Conservation (phyloP, 139 green algal species). For the Mesotaenium endlicherianum region DNA sequence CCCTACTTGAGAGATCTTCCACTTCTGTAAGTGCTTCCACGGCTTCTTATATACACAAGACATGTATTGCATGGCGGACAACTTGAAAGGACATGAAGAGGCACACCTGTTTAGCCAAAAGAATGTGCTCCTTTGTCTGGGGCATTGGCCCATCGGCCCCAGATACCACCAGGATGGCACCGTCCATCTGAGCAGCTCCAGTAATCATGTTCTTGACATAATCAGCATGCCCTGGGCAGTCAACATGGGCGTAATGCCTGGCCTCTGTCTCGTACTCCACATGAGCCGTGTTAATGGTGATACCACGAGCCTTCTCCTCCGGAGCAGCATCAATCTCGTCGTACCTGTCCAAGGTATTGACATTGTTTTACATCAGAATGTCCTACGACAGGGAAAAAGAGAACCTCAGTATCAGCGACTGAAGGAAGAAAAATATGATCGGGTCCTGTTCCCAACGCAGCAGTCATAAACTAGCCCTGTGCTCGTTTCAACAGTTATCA, state of each 20-base stretch:
- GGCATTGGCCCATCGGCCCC: slow-evolving; percentile 96
- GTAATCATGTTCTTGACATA: slow-evolving; percentile 88
- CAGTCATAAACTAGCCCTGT: no score
- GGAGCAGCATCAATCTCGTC: slow-evolving; percentile 99
- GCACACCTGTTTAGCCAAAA: slow-evolving; percentile 84
- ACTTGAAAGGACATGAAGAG: neutral
- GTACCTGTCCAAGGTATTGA: slow-evolving; percentile 77
- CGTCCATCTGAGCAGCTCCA: slow-evolving; percentile 87
- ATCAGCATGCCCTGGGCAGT: slow-evolving; percentile 96
- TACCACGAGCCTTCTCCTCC: slow-evolving; percentile 96
- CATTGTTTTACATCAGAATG: no score
- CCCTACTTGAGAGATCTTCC: neutral
- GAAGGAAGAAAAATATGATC: no score
- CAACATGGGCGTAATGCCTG: slow-evolving; percentile 96
- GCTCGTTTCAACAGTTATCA: no score
- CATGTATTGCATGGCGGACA: no score
- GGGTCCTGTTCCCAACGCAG: no score
- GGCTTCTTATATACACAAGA: no score
- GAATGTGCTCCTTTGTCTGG: slow-evolving; percentile 96
- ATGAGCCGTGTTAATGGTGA: slow-evolving; percentile 94
- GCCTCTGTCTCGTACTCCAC: slow-evolving; percentile 97
- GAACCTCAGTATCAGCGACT: no score
- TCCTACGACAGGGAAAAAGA: no score
- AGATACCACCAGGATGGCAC: slow-evolving; percentile 95
- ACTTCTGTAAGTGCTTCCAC: no score